Base-by-base conservation (phyloP, 495 filamentous ascomycete genomes). In the Acidomyces sp. region DNA sequence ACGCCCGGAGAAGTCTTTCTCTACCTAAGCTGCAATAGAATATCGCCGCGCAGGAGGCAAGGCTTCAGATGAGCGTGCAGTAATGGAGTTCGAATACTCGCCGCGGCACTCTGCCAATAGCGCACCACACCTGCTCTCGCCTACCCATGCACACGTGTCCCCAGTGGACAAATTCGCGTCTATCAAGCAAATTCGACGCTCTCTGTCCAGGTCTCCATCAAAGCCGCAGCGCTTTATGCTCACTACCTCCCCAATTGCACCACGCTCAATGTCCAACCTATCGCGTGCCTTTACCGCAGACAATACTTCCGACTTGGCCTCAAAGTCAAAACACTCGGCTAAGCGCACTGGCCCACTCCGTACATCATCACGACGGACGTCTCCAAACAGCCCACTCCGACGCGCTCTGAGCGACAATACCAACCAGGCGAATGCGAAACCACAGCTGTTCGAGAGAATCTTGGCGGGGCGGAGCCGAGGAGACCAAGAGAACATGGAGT, bases 201-300 rank as follows among this genome's bases (percentile, higher is more conserved):
- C 86, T 16, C 65, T 94, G 33, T 92, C 84, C 20, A 70, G 83
- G 32, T 93, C 85, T 7, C 86, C 85, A 7, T 92, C 86, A 6
- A 92, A 85, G 55, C 69, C 67, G 28, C 69, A 73, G 15, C 46
- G 51, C 38, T 50, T 26, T 39, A 38, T 35, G 10, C 27, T 43
- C 3, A 41, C 20, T 28, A 39, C 48, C 17, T 48, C 48, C 6
- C 29, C 44, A 13, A 31, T 31, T 7, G 36, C 48, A 13, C 48
- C 42, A 12, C 12, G 30, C 6, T 36, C 44, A 4, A 31, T 44
- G 7, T 36, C 41, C 17, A 25, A 6, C 1, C 41, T 46, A 7
- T 32, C 43, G 22, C 44, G 42, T 21, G 29, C 46, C 25, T 34
- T 20, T 27, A 51, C 26, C 37, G 43, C 34, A 19, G 38, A 42